Percentiles rank a stretch among this genome's conserved stretches.
These are phyloP conservation scores for Chimonanthus praecox DNA, from an alignment of 164 flowering plant species.

Conservation along the genomic window DNA sequence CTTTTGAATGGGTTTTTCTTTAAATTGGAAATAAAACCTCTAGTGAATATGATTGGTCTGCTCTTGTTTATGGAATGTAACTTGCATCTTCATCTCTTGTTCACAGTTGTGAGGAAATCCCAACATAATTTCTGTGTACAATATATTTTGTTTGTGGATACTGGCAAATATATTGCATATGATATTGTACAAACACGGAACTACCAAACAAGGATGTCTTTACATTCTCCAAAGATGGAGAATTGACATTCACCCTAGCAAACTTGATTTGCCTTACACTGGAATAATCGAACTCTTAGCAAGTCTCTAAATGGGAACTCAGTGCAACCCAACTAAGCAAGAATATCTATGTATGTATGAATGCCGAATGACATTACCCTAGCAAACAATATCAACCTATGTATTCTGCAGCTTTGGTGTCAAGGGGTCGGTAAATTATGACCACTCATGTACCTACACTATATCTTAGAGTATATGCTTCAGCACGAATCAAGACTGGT, in stretches of 20 bases:
- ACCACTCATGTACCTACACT: slow-evolving; percentile 37
- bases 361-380: background rate
- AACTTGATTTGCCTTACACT: background rate
- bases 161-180: no score
- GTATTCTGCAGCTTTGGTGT: slow-evolving; percentile 23
- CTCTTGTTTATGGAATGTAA: no score
- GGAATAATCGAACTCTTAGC: background rate
- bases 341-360: slow-evolving; percentile 7
- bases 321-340: slow-evolving; percentile 7
- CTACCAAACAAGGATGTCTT: slow-evolving; percentile 11
- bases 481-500: slow-evolving; percentile 60
- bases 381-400: slow-evolving; percentile 11
- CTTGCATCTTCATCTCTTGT: no score
- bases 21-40: no score
- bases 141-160: no score
- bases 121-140: no score
- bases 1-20: no score
- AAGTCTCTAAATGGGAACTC: slow-evolving; percentile 9
- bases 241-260: slow-evolving; percentile 1
- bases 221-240: slow-evolving; percentile 1
- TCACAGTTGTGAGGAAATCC: no score
- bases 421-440: slow-evolving; percentile 53
- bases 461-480: slow-evolving; percentile 4
- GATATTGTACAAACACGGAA: background rate
- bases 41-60: no score